Base-by-base conservation (phyloP, 495 filamentous ascomycete genomes). In the Rhizodiscina lignyota region DNA sequence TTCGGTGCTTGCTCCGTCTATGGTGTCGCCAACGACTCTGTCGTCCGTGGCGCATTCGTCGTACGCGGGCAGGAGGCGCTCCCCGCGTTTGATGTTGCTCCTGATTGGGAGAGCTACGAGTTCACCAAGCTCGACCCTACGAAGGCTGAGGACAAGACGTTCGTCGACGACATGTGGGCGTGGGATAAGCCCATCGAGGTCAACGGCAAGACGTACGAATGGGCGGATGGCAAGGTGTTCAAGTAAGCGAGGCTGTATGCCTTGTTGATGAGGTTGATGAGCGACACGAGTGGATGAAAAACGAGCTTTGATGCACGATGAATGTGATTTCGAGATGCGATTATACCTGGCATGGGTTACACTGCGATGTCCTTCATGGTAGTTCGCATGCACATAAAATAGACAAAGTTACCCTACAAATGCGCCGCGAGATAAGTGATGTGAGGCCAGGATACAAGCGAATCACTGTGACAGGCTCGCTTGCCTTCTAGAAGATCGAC, bases 201-300 rank as follows among this genome's bases (percentile, higher is more conserved):
- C 49, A 59, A 75, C 49, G 87, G 75, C 63, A 91, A 96, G 76
- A 73, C 71, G 56, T 85, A 71, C 49, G 55, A 64, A 41, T 71
- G 60, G 66, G 79, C 77, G 53, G 81, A 85, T 47, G 91, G 91
- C 52, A 93, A 99, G 72, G 83, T 94, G 56, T 96, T 96, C 77
- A 97, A 96, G 77, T 97, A 89, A 68, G 24, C 29, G 23, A n/a
- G 66, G 6, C 28, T 15, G 27, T 23, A 5, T 4, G 17, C 13
- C 16, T 32, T 36, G 30, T 20, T 21, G 13, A n/a, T n/a, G 10
- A 18, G 11, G 26, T 26, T 39, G 19, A 34, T n/a, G 17, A 34
- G 2, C 12, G 13, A 18, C 16, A 17, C n/a, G 26, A 21, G 26
- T 21, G 31, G 22, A 52, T 52, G 49, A 50, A 49, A 42, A 44